These are phyloP conservation scores for Micractinium sp. DNA, from an alignment of 139 green algal genomes.

Conservation along the genomic window DNA sequence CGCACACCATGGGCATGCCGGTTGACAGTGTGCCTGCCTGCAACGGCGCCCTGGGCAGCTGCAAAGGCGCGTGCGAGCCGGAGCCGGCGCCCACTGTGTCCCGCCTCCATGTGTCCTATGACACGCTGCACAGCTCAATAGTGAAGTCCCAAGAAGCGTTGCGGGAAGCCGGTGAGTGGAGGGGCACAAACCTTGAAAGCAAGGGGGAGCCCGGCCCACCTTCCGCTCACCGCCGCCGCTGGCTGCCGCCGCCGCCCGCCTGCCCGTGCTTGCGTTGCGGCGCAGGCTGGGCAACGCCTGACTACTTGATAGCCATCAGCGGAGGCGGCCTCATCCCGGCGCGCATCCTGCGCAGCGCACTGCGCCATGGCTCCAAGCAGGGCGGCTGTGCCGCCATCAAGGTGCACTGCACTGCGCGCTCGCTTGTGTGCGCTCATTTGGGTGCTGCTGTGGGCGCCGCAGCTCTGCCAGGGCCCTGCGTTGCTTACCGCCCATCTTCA, in stretches of 20 bases:
- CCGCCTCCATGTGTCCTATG: background rate
- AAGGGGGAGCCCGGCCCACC: too few species aligned
- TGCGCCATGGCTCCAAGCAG: constrained; percentile 5
- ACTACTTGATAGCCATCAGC: constrained; percentile 26
- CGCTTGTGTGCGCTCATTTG: background rate
- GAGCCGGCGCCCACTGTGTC: too few species aligned
- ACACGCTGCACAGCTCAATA: background rate
- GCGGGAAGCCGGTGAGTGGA: too few species aligned
- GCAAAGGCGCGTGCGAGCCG: background rate
- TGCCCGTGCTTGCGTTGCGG: background rate
- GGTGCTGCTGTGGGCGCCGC: background rate
- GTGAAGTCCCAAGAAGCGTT: background rate
- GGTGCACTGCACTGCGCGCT: background rate
- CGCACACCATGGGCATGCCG: background rate
- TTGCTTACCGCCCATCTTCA: background rate
- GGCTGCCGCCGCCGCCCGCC: background rate
- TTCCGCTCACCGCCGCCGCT: background rate
- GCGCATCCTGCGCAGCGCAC: constrained; percentile 20
- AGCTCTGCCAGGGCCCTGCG: background rate
- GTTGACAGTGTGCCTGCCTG: background rate
- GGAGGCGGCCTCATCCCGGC: constrained; percentile 35
- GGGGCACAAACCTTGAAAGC: too few species aligned
- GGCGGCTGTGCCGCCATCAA: constrained; percentile 29
- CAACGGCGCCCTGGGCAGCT: background rate
- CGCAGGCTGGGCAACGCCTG: background rate